Evolutionary conservation across 306 rosid species (phyloP), one percentile per base, ranked within the genome.

Genomic region (Spatholobus suberectus): DNA sequence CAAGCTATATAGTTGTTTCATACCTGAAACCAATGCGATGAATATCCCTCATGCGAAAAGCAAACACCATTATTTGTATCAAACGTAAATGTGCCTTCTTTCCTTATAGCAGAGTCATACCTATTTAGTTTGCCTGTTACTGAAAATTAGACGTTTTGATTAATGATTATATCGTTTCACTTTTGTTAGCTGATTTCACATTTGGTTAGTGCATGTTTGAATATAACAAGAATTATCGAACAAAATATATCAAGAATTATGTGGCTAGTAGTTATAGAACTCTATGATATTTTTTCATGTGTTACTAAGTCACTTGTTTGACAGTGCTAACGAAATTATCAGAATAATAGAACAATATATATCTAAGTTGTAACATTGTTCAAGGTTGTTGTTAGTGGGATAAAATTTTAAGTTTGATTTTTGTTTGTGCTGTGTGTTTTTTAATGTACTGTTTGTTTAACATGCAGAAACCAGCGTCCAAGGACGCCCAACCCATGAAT

Each of bases 401-500:
- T 5, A 2, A 26, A 5, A 4, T 26, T 26, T 61, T 1, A 11
- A 1, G n/a, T 24, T 5, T 13, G 18, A 6, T 5, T 59, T 27
- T 32, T 15, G 70, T 63, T 32, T 32, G 12, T 2, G 1, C 6
- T 0, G 4, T 6, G 23, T n/a, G n/a, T n/a, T 32, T 62, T 62
- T 34, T 29, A 29, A 62, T 2, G 2, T 15, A 32, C 24, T 3
- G n/a, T n/a, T n/a, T n/a, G n/a, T n/a, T n/a, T 59, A 1, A 8
- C 27, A 3, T 59, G 73, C 84, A 81, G 79, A 81, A 72, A 46
- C 4, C 74, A 13, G 79, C 17, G 6, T 14, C 55, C 12, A 61
- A 59, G 44, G 84, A 81, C 34, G 44, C 55, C 8, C 66, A 81
- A 47, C 84, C 84, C 38, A 59, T 80, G 78, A 80, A 75, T 14